Evolutionary conservation across 805 yeast species (phyloP).

Genomic region (Candida chilensis): DNA sequence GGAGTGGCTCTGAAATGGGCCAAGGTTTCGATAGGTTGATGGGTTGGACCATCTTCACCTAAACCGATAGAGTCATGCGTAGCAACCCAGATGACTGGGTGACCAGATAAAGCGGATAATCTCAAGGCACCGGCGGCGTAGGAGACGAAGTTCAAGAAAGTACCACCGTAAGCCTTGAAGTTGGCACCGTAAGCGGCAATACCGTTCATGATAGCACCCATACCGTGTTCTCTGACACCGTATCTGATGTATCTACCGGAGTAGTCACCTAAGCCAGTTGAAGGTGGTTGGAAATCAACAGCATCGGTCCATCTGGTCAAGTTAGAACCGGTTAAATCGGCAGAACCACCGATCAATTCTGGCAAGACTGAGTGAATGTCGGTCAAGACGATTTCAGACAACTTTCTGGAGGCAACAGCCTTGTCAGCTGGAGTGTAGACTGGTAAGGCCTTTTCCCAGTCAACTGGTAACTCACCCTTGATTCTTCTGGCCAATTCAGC

Average conservation of each 20-base stretch:
- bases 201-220: slow-evolving; percentile 99
- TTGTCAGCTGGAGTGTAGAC: slow-evolving; percentile 67
- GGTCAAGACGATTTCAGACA: slow-evolving; percentile 73
- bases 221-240: slow-evolving; percentile 99
- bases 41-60: slow-evolving; percentile 94
- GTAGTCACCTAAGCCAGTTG: slow-evolving; percentile 74
- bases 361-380: slow-evolving; percentile 60
- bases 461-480: slow-evolving; percentile 66
- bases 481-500: slow-evolving; percentile 77
- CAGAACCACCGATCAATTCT: slow-evolving; percentile 95
- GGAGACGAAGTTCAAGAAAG: slow-evolving; percentile 87
- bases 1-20: slow-evolving; percentile 84
- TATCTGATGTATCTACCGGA: slow-evolving; percentile 91
- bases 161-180: slow-evolving; percentile 89
- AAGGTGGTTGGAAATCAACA: slow-evolving; percentile 87
- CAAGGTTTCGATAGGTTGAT: slow-evolving; percentile 84
- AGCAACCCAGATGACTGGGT: slow-evolving; percentile 80
- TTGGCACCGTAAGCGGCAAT: slow-evolving; percentile 84
- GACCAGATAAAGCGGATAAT: slow-evolving; percentile 76
- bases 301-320: slow-evolving; percentile 82
- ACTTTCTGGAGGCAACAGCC: slow-evolving; percentile 90
- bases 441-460: slow-evolving; percentile 77
- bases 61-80: slow-evolving; percentile 87
- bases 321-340: slow-evolving; percentile 96
- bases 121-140: slow-evolving; percentile 85